Conservation (phyloP, 352 stramenopile species). For the Phytophthora crassamura region DNA sequence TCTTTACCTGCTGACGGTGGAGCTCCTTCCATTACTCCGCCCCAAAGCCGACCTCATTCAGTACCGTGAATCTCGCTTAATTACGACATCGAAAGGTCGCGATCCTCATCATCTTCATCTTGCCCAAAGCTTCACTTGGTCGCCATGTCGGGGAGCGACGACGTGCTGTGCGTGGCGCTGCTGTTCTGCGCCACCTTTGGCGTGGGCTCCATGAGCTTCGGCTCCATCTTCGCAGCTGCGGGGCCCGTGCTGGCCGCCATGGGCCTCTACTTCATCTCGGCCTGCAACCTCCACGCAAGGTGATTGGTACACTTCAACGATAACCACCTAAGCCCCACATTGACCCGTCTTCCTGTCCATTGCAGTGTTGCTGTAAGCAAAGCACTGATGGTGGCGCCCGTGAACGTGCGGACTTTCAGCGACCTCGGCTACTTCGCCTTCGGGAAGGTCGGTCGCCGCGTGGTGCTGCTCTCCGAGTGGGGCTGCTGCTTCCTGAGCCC, state of each 20-base stretch:
- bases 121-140: not conserved
- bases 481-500: constrained; percentile 69
- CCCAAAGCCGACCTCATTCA: not conserved
- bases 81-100: constrained; percentile 28
- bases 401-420: constrained; percentile 72
- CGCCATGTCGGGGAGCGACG: constrained; percentile 43
- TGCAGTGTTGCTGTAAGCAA: constrained; percentile 68
- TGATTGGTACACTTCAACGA: constrained; percentile 3
- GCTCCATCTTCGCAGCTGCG: constrained; percentile 64
- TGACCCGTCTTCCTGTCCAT: too few species aligned
- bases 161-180: constrained; percentile 63
- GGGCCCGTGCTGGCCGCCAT: constrained; percentile 64
- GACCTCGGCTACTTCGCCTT: constrained; percentile 77
- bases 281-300: constrained; percentile 78
- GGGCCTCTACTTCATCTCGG: constrained; percentile 78
- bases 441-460: constrained; percentile 48
- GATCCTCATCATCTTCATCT: constrained; percentile 13
- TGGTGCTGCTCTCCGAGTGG: constrained; percentile 65
- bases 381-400: constrained; percentile 51
- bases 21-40: too few species aligned
- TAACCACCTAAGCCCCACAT: too few species aligned
- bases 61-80: constrained; percentile 1
- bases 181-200: constrained; percentile 82
- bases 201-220: constrained; percentile 79
- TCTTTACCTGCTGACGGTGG: too few species aligned